These are phyloP conservation scores for Perkinsela sp. DNA, from an alignment of 208 protist species.

Conservation along the genomic window DNA sequence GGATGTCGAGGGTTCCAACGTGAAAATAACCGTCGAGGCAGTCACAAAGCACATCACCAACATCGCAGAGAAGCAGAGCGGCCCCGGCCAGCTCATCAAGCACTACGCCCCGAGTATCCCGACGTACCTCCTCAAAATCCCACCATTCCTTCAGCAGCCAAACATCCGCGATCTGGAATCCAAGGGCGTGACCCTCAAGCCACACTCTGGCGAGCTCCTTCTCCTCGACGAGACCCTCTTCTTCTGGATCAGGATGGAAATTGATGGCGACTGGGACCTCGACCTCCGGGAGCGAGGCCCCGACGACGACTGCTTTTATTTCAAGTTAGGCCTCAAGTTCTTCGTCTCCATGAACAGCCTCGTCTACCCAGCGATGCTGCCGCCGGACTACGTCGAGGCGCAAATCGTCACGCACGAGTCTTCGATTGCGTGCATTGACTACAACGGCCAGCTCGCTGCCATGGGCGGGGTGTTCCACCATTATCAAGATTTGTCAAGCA, in stretches of 20 bases:
- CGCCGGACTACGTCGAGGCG: slow-evolving; percentile 9
- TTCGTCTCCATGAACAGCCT: neutral
- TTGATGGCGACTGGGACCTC: neutral
- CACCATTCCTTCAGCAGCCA: slow-evolving; percentile 14
- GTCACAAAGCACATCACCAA: slow-evolving; percentile 3
- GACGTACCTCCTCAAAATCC: slow-evolving; percentile 27
- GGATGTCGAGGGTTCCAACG: slow-evolving; percentile 18
- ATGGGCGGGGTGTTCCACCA: neutral
- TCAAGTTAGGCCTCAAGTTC: neutral
- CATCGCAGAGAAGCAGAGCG: slow-evolving; percentile 27
- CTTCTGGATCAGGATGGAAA: slow-evolving; percentile 6
- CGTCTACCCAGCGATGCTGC: slow-evolving; percentile 7
- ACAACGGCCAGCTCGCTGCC: neutral
- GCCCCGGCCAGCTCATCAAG: slow-evolving; percentile 61
- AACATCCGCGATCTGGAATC: slow-evolving; percentile 1
- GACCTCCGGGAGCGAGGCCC: slow-evolving; percentile 9
- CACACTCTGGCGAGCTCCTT: neutral
- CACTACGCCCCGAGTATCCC: slow-evolving; percentile 54
- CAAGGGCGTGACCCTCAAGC: slow-evolving; percentile 5
- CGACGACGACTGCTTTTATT: slow-evolving; percentile 7
- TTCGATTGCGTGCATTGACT: slow-evolving; percentile 16
- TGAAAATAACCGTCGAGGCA: neutral
- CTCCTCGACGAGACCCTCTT: slow-evolving; percentile 3
- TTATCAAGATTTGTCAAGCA: neutral
- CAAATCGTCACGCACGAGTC: slow-evolving; percentile 26